A percentile compares a stretch with the other conserved stretches of the same genome.
These are phyloP conservation scores for Raphanus hybrid DNA, from an alignment of 441 rosid species.

Conservation along the genomic window DNA sequence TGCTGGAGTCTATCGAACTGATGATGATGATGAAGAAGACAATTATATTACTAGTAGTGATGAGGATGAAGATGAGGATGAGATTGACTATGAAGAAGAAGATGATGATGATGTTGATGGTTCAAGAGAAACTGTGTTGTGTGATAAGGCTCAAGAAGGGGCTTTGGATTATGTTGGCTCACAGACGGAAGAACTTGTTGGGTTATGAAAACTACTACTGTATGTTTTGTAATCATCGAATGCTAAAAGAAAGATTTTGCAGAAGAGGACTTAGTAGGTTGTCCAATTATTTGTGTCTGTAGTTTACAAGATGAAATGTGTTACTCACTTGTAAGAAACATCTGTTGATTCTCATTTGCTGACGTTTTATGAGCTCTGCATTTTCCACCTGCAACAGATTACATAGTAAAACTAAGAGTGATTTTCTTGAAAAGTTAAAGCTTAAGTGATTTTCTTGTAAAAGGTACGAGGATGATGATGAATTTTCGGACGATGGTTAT, in stretches of 20 bases:
- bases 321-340: slow-evolving; percentile 15
- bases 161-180: slow-evolving; percentile 26
- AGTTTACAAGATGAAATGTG: slow-evolving; percentile 27
- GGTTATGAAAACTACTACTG: slow-evolving; percentile 27
- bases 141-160: slow-evolving; percentile 39
- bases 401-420: too few species aligned
- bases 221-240: slow-evolving; percentile 28
- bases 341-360: too few species aligned
- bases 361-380: too few species aligned
- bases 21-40: slow-evolving; percentile 37
- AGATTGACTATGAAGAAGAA: slow-evolving; percentile 25
- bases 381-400: too few species aligned
- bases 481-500: slow-evolving; percentile 49
- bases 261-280: slow-evolving; percentile 34
- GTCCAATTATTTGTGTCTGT: slow-evolving; percentile 22
- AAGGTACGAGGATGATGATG: slow-evolving; percentile 58
- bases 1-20: slow-evolving; percentile 37
- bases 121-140: slow-evolving; percentile 32
- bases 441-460: too few species aligned
- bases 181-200: slow-evolving; percentile 40
- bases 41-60: slow-evolving; percentile 33
- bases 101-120: slow-evolving; percentile 29
- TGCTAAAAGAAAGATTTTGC: slow-evolving; percentile 38
- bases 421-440: too few species aligned
- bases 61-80: slow-evolving; percentile 28